phyloP scores from a whole-genome alignment of 768 basidiomycete species.

The Tulasnella sp. region DNA sequence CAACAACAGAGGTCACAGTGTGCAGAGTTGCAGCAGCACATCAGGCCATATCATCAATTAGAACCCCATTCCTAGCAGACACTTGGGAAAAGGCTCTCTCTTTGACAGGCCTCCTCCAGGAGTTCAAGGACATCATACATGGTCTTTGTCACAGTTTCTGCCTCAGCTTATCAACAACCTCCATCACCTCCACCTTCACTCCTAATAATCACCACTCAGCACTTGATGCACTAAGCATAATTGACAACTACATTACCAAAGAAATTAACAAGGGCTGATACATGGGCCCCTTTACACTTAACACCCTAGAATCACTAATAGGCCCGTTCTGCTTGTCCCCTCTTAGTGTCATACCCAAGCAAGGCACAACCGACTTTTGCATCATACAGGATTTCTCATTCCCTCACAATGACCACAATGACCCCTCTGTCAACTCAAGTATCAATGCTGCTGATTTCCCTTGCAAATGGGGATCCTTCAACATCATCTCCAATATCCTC shows the following conservation, averaged over 20 bases:
- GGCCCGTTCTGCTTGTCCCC: background rate
- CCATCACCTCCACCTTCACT: background rate
- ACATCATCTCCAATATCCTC: conserved; percentile 22
- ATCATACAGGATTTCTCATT: conserved; percentile 29
- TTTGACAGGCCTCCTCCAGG: background rate
- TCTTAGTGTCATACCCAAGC: background rate
- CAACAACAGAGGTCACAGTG: background rate
- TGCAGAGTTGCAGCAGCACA: background rate
- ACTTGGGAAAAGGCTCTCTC: background rate
- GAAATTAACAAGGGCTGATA: background rate
- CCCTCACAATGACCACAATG: conserved; percentile 21
- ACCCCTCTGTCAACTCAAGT: conserved; percentile 27
- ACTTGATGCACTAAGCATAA: background rate
- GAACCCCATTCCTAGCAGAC: background rate
- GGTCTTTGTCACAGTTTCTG: background rate
- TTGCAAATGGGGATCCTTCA: conserved; percentile 34
- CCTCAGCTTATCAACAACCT: background rate
- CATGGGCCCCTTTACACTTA: background rate
- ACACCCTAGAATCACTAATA: background rate
- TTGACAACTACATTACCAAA: background rate
- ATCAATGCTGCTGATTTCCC: conserved; percentile 28
- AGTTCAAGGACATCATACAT: background rate
- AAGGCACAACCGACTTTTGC: background rate
- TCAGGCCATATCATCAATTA: background rate
- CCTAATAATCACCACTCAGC: background rate